These are phyloP conservation scores for Hypoxylon sp. DNA, from an alignment of 2,329 filamentous ascomycete species.

Conservation along the genomic window DNA sequence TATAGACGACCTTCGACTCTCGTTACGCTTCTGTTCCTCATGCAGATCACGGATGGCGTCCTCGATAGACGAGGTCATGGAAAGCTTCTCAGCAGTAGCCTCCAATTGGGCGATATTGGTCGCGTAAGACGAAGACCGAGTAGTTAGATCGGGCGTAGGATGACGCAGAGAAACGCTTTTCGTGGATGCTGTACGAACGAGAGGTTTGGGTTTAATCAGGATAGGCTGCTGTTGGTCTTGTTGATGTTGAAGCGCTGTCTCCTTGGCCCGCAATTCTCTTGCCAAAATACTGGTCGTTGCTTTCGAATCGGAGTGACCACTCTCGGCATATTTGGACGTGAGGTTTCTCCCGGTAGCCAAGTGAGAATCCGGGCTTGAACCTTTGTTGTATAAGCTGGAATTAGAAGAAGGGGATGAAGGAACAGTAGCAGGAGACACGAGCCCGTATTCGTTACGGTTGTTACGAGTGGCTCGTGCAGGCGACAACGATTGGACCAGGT, in stretches of 20 bases:
- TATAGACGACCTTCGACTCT: conserved; percentile 71
- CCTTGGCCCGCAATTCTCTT: conserved; percentile 24
- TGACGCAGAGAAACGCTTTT: conserved; percentile 60
- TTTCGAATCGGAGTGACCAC: conserved; percentile 21
- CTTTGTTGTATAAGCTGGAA: conserved; percentile 23
- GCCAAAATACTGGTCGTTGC: conserved; percentile 17
- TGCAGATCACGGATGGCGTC: conserved; percentile 79
- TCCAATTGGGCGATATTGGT: conserved; percentile 78
- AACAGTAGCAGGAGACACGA: conserved; percentile 42
- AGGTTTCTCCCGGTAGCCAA: conserved; percentile 25
- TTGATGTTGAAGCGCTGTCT: conserved; percentile 16
- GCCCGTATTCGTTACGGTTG: conserved; percentile 44
- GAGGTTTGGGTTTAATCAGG: conserved; percentile 50
- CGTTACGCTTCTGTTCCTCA: conserved; percentile 73
- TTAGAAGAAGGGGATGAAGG: conserved; percentile 36
- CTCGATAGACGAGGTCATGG: conserved; percentile 77
- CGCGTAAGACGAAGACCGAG: conserved; percentile 67
- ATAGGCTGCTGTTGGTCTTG: conserved; percentile 33
- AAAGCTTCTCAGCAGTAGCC: conserved; percentile 77
- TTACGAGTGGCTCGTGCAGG: conserved; percentile 42
- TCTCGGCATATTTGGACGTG: conserved; percentile 20
- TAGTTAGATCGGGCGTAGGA: conserved; percentile 69
- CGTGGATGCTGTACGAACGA: conserved; percentile 58
- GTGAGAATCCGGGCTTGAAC: conserved; percentile 24
- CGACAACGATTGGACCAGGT: conserved; percentile 48